Evolutionary conservation across 257 asterid species (phyloP), one percentile per base, ranked within the genome.

Genomic region (Gentiana dahurica): DNA sequence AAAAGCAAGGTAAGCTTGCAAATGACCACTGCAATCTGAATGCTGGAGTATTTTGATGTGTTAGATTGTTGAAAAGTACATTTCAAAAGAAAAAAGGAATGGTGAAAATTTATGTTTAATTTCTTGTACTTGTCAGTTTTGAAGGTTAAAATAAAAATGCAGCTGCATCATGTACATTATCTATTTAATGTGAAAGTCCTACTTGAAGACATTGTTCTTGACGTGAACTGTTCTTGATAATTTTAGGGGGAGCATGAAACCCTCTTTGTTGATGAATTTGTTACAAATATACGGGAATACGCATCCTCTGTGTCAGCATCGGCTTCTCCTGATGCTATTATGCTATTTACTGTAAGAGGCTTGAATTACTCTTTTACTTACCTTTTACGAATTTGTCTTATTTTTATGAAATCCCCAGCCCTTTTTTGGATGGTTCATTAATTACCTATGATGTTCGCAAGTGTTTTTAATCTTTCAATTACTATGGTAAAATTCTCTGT

Each of bases 281-380:
- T 84, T 68, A 67, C 56, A 79, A 76, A 78, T 65, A 75, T 90
- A 67, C 74, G 75, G 71, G 74, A 73, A 53, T 77, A 57, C 57
- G 56, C 94, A 67, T 78, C 80, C 57, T 63, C 67, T 63, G 78
- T 57, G 61, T 79, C 96, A 11, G 82, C 71, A 76, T 68, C 81
- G 34, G 36, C 73, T 52, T 71, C 89, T 59, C 98, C 98, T 54
- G 73, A 80, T 66, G 91, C 91, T 65, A 76, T 90, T 64, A 73
- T 90, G 63, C 60, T 90, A 69, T 87, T 79, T 71, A 62, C 81
- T 59, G 95, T 87, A 71, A 79, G 96, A 73, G 54, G 34, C 8
- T 71, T 12, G 45, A 9, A 12, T 33, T 53, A 12, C 51, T 34
- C 34, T 35, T 46, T 12, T 50, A n/a, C 15, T 3, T 53, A 39